A percentile compares a stretch with the other conserved stretches of the same genome.
Evolutionary conservation across 1,284 basidiomycete species (phyloP).

Genomic region (Tranzscheliella williamsii): DNA sequence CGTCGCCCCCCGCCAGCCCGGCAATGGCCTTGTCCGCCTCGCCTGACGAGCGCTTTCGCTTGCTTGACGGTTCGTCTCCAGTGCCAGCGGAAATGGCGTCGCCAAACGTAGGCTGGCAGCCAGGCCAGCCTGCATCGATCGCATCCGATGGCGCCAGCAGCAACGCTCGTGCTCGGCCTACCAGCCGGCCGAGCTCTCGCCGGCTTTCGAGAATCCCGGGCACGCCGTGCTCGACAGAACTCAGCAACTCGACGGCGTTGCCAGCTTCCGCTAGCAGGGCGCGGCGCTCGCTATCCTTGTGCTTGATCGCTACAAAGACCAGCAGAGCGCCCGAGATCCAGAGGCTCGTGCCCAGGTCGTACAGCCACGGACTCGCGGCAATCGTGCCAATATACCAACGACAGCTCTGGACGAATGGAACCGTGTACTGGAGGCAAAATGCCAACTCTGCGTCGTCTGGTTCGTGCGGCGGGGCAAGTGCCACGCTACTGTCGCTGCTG

Average conservation of each 20-base stretch:
- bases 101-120: too few species aligned
- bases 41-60: too few species aligned
- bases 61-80: too few species aligned
- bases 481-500: too few species aligned
- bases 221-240: neutral
- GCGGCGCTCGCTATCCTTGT: neutral
- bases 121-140: too few species aligned
- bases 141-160: neutral
- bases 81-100: neutral
- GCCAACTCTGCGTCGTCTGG: too few species aligned
- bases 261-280: conserved; percentile 6
- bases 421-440: too few species aligned
- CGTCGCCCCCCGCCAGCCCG: too few species aligned
- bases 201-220: neutral
- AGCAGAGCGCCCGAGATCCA: conserved; percentile 5
- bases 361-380: conserved; percentile 1
- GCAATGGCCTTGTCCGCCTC: too few species aligned
- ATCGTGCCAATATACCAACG: too few species aligned
- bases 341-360: conserved; percentile 2
- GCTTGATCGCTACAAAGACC: neutral
- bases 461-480: too few species aligned
- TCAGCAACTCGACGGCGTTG: neutral
- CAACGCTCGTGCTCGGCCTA: neutral
- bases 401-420: too few species aligned
- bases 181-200: neutral